Percentiles rank a stretch among this genome's conserved stretches.
Evolutionary conservation across 2,329 filamentous ascomycete genomes (phyloP).

Genomic region (Parascedosporium putredinis): DNA sequence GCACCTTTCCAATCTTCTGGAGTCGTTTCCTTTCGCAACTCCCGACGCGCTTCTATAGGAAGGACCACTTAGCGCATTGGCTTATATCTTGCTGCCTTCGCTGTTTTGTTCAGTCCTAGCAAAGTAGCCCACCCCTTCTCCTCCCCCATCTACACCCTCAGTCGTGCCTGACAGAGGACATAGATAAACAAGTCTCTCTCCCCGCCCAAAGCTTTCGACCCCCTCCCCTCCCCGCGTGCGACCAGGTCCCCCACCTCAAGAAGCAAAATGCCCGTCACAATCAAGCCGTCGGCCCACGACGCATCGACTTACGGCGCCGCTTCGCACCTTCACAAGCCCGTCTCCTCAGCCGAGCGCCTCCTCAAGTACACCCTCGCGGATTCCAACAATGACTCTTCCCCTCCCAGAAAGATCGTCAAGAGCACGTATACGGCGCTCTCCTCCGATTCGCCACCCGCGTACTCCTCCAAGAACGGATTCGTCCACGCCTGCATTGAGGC

Average conservation of each 20-base stretch:
- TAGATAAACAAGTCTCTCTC: too few species aligned
- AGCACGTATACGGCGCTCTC: background rate
- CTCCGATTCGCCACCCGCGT: background rate
- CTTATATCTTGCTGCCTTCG: background rate
- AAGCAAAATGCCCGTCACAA: slow-evolving; percentile 4
- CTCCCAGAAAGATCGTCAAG: background rate
- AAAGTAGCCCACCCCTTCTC: background rate
- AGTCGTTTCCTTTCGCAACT: too few species aligned
- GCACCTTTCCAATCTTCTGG: too few species aligned
- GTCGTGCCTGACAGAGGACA: too few species aligned
- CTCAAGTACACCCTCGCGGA: background rate
- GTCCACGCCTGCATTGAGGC: slow-evolving; percentile 34
- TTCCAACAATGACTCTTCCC: background rate
- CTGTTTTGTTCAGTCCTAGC: background rate
- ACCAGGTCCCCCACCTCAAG: too few species aligned
- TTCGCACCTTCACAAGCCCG: background rate
- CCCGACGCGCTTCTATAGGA: too few species aligned
- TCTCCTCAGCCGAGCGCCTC: background rate
- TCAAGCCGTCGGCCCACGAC: background rate
- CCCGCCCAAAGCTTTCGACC: background rate
- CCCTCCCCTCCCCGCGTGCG: too few species aligned
- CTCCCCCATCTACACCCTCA: background rate
- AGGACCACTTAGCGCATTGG: background rate
- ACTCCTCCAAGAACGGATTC: slow-evolving; percentile 22
- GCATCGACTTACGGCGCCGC: background rate